Percentiles rank a stretch among this genome's conserved stretches.
Evolutionary conservation across 2,329 filamentous ascomycete genomes (phyloP).

Genomic region (Trichoderma hamatum): DNA sequence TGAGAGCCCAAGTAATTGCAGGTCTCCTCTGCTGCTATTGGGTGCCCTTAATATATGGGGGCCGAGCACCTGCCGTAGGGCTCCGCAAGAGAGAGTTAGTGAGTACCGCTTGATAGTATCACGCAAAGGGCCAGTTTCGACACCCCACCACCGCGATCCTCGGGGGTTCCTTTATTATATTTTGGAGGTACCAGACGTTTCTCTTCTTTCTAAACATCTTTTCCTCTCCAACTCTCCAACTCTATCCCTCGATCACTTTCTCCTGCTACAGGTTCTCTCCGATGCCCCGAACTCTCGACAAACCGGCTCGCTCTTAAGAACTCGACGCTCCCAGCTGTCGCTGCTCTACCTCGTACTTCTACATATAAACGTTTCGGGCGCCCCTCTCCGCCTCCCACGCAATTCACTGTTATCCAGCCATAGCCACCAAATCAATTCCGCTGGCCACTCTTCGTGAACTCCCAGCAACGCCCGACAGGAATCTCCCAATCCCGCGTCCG

Average conservation of each 20-base stretch:
- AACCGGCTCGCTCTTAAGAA: not conserved
- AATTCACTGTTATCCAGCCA: constrained; percentile 6
- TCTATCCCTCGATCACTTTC: not conserved
- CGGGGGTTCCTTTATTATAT: constrained; percentile 17
- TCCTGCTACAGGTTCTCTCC: not conserved
- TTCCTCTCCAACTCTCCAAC: not conserved
- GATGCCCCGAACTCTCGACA: not conserved
- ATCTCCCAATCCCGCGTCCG: not conserved
- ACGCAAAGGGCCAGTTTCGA: not conserved
- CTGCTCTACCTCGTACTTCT: not conserved
- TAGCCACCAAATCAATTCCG: constrained; percentile 20
- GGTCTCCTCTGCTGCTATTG: not conserved
- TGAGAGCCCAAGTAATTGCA: not conserved
- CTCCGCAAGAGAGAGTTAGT: not conserved
- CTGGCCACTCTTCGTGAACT: constrained; percentile 1
- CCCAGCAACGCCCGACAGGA: not conserved
- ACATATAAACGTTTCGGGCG: not conserved
- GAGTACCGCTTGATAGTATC: constrained; percentile 3
- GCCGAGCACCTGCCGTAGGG: not conserved
- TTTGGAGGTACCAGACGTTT: not conserved
- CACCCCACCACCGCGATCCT: constrained; percentile 22
- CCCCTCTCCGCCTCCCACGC: constrained; percentile 15
- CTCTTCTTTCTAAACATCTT: constrained; percentile 4
- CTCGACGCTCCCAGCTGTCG: not conserved
- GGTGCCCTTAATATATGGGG: not conserved